phyloP scores from a whole-genome alignment of 1,284 basidiomycete genomes.

The Trametes versicolor region DNA sequence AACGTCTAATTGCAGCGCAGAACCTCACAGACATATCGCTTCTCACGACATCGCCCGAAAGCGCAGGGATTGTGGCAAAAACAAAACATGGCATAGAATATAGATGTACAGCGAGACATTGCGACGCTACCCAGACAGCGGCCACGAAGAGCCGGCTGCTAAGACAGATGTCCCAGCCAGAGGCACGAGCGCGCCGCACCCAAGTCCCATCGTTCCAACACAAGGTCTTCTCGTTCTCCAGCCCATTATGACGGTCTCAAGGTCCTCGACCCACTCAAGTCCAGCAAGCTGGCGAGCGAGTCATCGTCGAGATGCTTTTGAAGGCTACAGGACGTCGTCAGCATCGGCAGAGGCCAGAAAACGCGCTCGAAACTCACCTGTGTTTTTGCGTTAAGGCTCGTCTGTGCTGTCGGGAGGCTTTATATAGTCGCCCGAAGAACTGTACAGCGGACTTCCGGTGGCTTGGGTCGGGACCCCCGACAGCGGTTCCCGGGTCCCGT shows the following conservation, averaged over 20 bases:
- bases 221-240: conserved; percentile 67
- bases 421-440: conserved; percentile 45
- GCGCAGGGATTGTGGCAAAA: neutral
- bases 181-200: conserved; percentile 76
- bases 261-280: conserved; percentile 82
- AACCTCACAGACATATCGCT: neutral
- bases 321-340: conserved; percentile 53
- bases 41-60: neutral
- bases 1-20: too few species aligned
- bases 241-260: conserved; percentile 84
- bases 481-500: conserved; percentile 40
- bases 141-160: conserved; percentile 69
- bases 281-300: conserved; percentile 69
- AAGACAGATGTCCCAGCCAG: conserved; percentile 45
- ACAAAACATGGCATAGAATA: conserved; percentile 19
- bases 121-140: conserved; percentile 74
- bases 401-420: conserved; percentile 18
- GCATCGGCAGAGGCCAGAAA: conserved; percentile 10
- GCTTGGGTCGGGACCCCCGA: conserved; percentile 44
- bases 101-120: conserved; percentile 88
- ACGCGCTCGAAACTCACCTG: conserved; percentile 57
- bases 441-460: conserved; percentile 48
- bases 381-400: conserved; percentile 47
- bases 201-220: conserved; percentile 77
- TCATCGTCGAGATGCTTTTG: conserved; percentile 91